Evolutionary conservation across 345 rosid species (phyloP).

Genomic region (Eucalyptus urophylla): DNA sequence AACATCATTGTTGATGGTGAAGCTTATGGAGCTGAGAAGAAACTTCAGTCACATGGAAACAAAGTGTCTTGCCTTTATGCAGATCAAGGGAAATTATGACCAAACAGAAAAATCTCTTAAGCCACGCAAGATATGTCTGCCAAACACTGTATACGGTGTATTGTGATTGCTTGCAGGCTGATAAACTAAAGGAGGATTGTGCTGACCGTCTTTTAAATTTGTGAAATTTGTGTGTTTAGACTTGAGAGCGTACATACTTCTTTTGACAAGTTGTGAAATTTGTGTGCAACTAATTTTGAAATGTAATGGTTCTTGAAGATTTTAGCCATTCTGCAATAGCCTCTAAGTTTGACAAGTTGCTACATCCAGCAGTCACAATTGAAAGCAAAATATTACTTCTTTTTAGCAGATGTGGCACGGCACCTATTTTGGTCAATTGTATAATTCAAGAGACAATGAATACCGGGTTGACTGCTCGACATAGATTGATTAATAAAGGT

Average conservation of each 20-base stretch:
- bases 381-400: background rate
- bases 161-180: background rate
- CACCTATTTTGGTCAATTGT: background rate
- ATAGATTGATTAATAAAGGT: background rate
- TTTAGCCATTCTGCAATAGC: background rate
- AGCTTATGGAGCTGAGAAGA: constrained; percentile 1
- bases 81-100: background rate
- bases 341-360: background rate
- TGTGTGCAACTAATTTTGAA: background rate
- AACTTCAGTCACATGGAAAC: background rate
- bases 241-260: background rate
- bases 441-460: background rate
- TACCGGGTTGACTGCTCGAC: background rate
- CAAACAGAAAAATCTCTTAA: background rate
- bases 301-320: background rate
- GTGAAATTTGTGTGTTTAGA: background rate
- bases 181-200: background rate
- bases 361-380: background rate
- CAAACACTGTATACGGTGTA: background rate
- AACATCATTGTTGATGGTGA: background rate
- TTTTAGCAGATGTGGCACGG: background rate
- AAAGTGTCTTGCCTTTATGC: background rate
- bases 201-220: background rate
- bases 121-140: background rate
- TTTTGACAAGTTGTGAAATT: too few species aligned